Base-by-base conservation (phyloP, 768 basidiomycete species). In the Lyophyllum shimeji region DNA sequence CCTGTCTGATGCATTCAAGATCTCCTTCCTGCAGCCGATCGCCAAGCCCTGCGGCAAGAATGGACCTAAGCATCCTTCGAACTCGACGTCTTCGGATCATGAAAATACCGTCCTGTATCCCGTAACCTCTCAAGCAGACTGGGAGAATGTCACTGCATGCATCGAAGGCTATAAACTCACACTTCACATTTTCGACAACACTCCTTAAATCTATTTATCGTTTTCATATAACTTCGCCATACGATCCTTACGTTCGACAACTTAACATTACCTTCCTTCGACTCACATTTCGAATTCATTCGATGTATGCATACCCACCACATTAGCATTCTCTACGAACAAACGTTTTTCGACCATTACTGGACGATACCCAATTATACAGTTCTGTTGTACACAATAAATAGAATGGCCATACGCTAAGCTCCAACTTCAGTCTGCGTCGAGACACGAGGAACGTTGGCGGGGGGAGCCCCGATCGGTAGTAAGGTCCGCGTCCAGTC, bases 401-500 rank as follows among this genome's bases (percentile, higher is more conserved):
- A 47, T 12, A 21, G 27, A 48, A 60, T 48, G 44, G 25, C 55
- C 2, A 45, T 18, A 18, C 53, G 60, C 53, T 61, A 62, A 21
- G 64, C 63, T 8, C 63, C 63, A 44, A 67, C 63, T 52, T 48
- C 56, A 27, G 60, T 61, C 57, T 63, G 63, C 31, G 64, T 37
- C 18, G 59, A 44, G 29, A 55, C 55, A n/a, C 51, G 39, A 40
- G 62, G 56, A 46, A 50, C 23, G 31, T 69, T 70, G n/a, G 83
- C 86, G 23, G 82, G 68, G 2, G 88, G 87, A 17, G 91, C 89
- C 29, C 88, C 90, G 3, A 63, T 60, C 0, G 86, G 74, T 46
- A 93, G 72, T 4, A 83, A 79, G 11, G 76, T 74, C 55, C 85
- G 78, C 23, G 92, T 92, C 92, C 92, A 94, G 69, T 94, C 92